Evolutionary conservation across 495 filamentous ascomycete species (phyloP).

Genomic region (Trypethelium eluteriae): DNA sequence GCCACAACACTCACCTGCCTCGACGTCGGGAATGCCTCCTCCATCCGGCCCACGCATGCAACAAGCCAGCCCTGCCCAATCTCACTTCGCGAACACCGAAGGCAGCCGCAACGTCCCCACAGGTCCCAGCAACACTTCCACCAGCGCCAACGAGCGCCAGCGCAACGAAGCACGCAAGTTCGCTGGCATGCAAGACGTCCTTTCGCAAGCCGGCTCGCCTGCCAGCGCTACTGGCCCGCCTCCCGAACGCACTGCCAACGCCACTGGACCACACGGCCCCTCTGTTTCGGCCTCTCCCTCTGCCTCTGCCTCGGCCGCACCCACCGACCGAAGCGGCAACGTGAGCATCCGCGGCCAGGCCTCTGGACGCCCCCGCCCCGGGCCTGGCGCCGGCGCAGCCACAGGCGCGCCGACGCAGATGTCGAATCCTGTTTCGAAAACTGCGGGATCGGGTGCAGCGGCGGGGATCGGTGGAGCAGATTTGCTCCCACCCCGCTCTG

Average conservation of each 20-base stretch:
- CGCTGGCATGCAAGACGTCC: conserved; percentile 15
- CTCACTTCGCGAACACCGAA: not conserved
- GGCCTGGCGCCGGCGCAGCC: not conserved
- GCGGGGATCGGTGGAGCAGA: too few species aligned
- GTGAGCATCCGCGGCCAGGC: conserved; percentile 1
- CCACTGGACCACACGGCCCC: not conserved
- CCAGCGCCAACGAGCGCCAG: conserved; percentile 19
- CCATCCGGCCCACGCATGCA: conserved; percentile 9
- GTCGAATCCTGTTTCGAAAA: not conserved
- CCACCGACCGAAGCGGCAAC: not conserved
- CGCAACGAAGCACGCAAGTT: conserved; percentile 16
- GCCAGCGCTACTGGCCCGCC: not conserved
- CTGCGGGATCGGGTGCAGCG: not conserved
- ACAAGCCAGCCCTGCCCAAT: conserved; percentile 2
- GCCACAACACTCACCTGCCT: conserved; percentile 11
- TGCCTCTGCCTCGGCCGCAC: not conserved
- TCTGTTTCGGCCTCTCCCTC: not conserved
- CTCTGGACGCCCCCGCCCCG: not conserved
- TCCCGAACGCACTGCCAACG: not conserved
- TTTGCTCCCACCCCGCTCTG: not conserved
- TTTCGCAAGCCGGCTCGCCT: not conserved
- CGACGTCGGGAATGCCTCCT: not conserved
- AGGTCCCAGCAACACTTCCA: conserved; percentile 8
- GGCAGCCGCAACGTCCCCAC: conserved; percentile 20
- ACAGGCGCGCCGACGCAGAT: not conserved